These are phyloP conservation scores for Brassica carinata DNA, from an alignment of 345 rosid species.

Conservation along the genomic window DNA sequence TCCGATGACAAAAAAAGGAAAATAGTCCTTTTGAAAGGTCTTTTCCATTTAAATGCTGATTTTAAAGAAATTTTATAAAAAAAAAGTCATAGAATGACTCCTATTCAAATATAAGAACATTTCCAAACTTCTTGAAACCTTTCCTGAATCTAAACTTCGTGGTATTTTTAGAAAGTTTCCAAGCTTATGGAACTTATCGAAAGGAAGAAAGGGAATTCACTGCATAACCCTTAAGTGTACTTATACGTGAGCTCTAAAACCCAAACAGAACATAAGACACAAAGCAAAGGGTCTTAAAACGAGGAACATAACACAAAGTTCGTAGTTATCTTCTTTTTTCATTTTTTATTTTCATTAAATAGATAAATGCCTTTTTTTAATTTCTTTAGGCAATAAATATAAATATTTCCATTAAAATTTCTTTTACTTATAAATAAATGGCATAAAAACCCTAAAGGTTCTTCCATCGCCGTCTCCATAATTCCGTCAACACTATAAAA, in stretches of 20 bases:
- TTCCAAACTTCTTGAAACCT: neutral
- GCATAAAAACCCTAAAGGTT: slow-evolving; percentile 91
- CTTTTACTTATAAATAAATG: slow-evolving; percentile 26
- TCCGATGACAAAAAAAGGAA: neutral
- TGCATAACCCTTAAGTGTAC: neutral
- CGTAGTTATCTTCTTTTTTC: slow-evolving; percentile 5
- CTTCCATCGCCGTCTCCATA: slow-evolving; percentile 91
- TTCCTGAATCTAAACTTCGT: neutral
- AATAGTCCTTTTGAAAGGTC: neutral
- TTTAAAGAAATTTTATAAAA: neutral
- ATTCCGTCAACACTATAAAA: slow-evolving; percentile 51
- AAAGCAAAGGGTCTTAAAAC: neutral
- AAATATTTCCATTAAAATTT: slow-evolving; percentile 37
- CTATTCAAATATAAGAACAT: neutral
- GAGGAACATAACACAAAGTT: slow-evolving; percentile 23
- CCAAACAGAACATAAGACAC: neutral
- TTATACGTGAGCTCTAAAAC: neutral
- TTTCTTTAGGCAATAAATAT: neutral
- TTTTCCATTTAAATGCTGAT: neutral
- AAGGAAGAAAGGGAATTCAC: neutral
- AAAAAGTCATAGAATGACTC: neutral
- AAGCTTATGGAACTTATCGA: neutral
- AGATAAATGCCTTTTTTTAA: neutral
- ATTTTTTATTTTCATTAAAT: neutral
- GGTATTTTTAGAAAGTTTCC: neutral